phyloP scores from a whole-genome alignment of 768 basidiomycete species.

The Omphalotus guepiniiformis region DNA sequence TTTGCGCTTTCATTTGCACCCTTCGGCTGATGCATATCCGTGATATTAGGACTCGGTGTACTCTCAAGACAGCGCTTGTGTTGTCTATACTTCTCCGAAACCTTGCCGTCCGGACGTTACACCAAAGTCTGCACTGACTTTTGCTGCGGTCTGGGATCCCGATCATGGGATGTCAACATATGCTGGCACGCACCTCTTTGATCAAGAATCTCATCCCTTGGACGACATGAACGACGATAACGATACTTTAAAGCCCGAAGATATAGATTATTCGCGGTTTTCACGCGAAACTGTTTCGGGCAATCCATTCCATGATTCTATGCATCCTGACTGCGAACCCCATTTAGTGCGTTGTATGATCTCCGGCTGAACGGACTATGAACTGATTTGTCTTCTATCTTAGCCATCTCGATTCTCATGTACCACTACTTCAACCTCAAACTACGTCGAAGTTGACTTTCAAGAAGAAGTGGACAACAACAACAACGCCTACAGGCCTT shows the following conservation, averaged over 20 bases:
- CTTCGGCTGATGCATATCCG: not conserved
- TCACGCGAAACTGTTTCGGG: too few relatives aligned
- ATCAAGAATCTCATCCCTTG: slow-evolving; percentile 9
- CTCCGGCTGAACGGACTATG: not conserved
- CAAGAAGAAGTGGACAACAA: not conserved
- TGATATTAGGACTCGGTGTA: slow-evolving; percentile 8
- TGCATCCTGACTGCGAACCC: slow-evolving; percentile 13
- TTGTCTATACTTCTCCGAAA: slow-evolving; percentile 1
- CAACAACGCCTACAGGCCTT: not conserved
- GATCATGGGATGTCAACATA: slow-evolving; percentile 47
- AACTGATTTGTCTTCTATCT: slow-evolving; percentile 4
- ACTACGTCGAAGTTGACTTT: slow-evolving; percentile 18
- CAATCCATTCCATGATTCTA: slow-evolving; percentile 5
- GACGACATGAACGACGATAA: not conserved
- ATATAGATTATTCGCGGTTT: slow-evolving; percentile 1
- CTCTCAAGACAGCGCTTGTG: slow-evolving; percentile 10
- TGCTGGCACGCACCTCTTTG: slow-evolving; percentile 37
- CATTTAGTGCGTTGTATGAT: slow-evolving; percentile 8
- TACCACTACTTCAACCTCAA: slow-evolving; percentile 30
- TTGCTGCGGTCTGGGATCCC: slow-evolving; percentile 47
- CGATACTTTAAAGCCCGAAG: not conserved
- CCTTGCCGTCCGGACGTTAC: slow-evolving; percentile 14
- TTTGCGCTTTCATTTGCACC: not conserved
- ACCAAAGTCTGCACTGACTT: slow-evolving; percentile 42
- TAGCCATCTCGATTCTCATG: slow-evolving; percentile 30